These are phyloP conservation scores for Yamadazyma songkhlaensis DNA, from an alignment of 1,139 yeast species.

Conservation along the genomic window DNA sequence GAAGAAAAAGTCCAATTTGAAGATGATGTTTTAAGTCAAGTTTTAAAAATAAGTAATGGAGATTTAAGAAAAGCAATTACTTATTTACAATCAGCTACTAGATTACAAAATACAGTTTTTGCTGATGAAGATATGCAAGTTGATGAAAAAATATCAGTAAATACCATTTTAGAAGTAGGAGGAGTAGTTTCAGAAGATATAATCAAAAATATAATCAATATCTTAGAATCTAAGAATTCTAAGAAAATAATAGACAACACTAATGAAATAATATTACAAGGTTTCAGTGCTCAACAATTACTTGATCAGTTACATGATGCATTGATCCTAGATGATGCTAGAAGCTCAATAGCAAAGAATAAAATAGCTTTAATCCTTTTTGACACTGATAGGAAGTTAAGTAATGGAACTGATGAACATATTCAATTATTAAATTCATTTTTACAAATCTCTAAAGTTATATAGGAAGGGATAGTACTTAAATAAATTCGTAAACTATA, in stretches of 20 bases:
- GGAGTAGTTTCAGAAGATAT: constrained; percentile 73
- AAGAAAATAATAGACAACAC: constrained; percentile 44
- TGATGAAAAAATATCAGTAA: constrained; percentile 35
- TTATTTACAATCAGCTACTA: constrained; percentile 81
- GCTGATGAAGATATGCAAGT: constrained; percentile 21
- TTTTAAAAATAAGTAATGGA: constrained; percentile 72
- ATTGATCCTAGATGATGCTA: constrained; percentile 56
- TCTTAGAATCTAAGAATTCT: constrained; percentile 36
- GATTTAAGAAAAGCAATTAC: constrained; percentile 95
- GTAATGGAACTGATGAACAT: constrained; percentile 90
- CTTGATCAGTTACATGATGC: constrained; percentile 77
- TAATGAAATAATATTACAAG: constrained; percentile 59
- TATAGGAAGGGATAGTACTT: constrained; percentile 17
- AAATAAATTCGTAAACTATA: constrained; percentile 1
- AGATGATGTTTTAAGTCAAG: constrained; percentile 52
- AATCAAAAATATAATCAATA: constrained; percentile 41
- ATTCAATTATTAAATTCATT: constrained; percentile 74
- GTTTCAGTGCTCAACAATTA: constrained; percentile 86
- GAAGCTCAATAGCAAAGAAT: constrained; percentile 59
- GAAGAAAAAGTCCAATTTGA: constrained; percentile 47
- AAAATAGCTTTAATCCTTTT: constrained; percentile 62
- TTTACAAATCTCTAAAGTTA: constrained; percentile 49
- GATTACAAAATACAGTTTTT: constrained; percentile 37
- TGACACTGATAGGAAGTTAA: constrained; percentile 69
- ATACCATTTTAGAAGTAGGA: constrained; percentile 68